Conservation (phyloP, 176 grass and related monocot genomes). For the Chrysopogon serrulatus region DNA sequence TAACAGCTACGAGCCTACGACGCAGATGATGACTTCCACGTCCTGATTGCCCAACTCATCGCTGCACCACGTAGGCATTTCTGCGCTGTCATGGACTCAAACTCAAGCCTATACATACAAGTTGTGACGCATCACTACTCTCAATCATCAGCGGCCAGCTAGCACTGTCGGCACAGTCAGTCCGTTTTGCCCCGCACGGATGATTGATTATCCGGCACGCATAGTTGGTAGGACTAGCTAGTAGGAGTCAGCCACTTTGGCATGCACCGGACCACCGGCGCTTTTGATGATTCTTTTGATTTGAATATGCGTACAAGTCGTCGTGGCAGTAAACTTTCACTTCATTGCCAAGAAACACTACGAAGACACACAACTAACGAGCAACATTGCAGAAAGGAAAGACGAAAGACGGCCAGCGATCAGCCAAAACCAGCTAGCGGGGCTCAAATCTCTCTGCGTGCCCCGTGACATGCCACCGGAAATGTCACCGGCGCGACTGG, state of each 20-base stretch:
- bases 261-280: not conserved
- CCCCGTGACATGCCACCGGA: no score
- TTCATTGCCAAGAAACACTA: not conserved
- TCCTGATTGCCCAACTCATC: not conserved
- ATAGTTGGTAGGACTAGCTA: not conserved
- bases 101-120: not conserved
- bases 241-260: not conserved
- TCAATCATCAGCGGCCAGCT: constrained; percentile 37
- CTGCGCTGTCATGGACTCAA: not conserved
- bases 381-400: not conserved
- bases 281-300: not conserved
- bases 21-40: not conserved
- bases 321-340: not conserved
- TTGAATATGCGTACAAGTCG: not conserved
- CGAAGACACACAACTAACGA: not conserved
- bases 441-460: no score
- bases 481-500: no score
- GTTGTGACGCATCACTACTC: constrained; percentile 7
- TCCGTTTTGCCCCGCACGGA: not conserved
- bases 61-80: not conserved
- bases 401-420: not conserved
- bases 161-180: constrained; percentile 21
- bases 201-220: constrained; percentile 12
- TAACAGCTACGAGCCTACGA: no score
- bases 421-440: no score